Conservation (phyloP, 768 basidiomycete species). For the Lactarius evosmus region DNA sequence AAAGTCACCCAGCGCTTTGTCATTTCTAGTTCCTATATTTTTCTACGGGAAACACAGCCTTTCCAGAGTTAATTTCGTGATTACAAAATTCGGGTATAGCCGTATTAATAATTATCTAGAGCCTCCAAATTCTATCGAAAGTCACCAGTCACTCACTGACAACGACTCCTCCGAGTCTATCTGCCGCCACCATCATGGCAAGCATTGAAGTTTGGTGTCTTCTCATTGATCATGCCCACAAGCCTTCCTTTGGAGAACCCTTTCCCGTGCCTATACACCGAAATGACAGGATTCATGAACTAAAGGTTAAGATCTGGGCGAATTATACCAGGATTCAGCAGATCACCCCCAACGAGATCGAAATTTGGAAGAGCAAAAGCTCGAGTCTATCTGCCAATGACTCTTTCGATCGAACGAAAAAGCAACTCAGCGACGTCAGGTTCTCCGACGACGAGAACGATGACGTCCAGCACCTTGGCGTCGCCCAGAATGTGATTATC, state of each 20-base stretch:
- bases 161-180: no score
- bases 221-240: background rate
- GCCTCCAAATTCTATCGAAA: no score
- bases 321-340: no score
- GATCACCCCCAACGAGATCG: background rate
- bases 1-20: no score
- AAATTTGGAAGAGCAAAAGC: background rate
- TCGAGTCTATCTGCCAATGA: background rate
- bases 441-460: background rate
- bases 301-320: background rate
- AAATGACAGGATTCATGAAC: no score
- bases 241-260: background rate
- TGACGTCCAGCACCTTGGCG: constrained; percentile 9
- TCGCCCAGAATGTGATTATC: background rate
- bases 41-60: no score
- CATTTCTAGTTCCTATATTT: no score
- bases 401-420: background rate
- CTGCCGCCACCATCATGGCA: background rate
- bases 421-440: background rate
- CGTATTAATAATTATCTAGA: no score
- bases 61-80: no score
- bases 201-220: background rate
- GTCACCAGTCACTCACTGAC: no score
- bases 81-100: no score
- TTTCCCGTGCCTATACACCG: background rate